Percentiles rank a stretch among this genome's conserved stretches.
Conservation (phyloP, 1,284 basidiomycete species). For the Leccinum pallidistipes region DNA sequence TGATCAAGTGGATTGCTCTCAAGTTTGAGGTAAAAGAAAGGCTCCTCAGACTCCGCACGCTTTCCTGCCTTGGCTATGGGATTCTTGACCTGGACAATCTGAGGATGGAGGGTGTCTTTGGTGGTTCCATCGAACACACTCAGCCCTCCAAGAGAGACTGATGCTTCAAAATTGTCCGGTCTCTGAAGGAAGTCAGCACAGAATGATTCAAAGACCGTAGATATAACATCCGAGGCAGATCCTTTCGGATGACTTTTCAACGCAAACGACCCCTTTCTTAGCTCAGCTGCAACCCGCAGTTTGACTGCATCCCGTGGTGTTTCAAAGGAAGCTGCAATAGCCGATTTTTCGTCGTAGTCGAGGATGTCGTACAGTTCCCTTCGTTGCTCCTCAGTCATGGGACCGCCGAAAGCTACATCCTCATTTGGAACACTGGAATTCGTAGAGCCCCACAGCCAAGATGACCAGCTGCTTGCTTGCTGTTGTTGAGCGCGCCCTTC, state of each 20-base stretch:
- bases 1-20: slow-evolving; percentile 94
- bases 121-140: slow-evolving; percentile 93
- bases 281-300: slow-evolving; percentile 72
- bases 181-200: slow-evolving; percentile 86
- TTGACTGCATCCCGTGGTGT: slow-evolving; percentile 84
- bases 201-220: slow-evolving; percentile 88
- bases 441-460: slow-evolving; percentile 85
- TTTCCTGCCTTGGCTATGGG: slow-evolving; percentile 20
- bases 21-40: slow-evolving; percentile 93
- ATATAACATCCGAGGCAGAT: slow-evolving; percentile 71
- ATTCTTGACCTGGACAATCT: slow-evolving; percentile 93
- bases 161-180: slow-evolving; percentile 79
- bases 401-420: slow-evolving; percentile 57
- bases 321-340: slow-evolving; percentile 67
- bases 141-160: slow-evolving; percentile 86
- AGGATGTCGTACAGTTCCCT: slow-evolving; percentile 93
- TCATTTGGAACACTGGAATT: slow-evolving; percentile 39
- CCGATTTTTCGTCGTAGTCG: slow-evolving; percentile 90
- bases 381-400: slow-evolving; percentile 91
- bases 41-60: slow-evolving; percentile 49
- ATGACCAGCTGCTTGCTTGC: slow-evolving; percentile 65
- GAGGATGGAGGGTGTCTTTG: slow-evolving; percentile 78
- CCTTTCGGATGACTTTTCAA: slow-evolving; percentile 74
- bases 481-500: slow-evolving; percentile 61
- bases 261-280: slow-evolving; percentile 87